A percentile compares a stretch with the other conserved stretches of the same genome.
Evolutionary conservation across 495 filamentous ascomycete genomes (phyloP).

Genomic region (Neurospora discreta): DNA sequence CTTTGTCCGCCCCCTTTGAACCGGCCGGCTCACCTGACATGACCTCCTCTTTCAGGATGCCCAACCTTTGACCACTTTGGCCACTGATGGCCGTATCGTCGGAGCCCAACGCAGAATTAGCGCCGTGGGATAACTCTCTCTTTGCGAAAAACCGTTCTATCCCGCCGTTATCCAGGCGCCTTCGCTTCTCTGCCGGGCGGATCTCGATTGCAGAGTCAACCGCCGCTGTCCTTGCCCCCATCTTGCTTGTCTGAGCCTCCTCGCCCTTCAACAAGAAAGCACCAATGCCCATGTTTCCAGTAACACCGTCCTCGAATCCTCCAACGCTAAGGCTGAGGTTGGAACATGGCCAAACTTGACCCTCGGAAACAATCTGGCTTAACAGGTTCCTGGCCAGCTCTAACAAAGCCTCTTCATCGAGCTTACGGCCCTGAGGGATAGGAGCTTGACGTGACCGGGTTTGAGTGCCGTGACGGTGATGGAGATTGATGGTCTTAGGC

Average conservation of each 20-base stretch:
- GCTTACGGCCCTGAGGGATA: constrained; percentile 62
- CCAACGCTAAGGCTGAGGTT: constrained; percentile 76
- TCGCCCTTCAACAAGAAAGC: constrained; percentile 73
- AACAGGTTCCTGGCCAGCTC: constrained; percentile 67
- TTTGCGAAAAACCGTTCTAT: constrained; percentile 51
- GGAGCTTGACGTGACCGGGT: constrained; percentile 60
- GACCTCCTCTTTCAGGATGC: constrained; percentile 7
- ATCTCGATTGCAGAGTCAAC: constrained; percentile 17
- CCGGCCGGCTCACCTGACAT: constrained; percentile 1
- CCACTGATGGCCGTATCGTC: constrained; percentile 13
- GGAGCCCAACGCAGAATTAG: constrained; percentile 16
- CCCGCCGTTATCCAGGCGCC: constrained; percentile 35
- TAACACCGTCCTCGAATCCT: constrained; percentile 81
- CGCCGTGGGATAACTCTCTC: constrained; percentile 18
- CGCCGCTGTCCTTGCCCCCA: constrained; percentile 10
- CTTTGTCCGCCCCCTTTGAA: neutral
- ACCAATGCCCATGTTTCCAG: constrained; percentile 75
- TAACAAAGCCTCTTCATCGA: constrained; percentile 65
- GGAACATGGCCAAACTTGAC: constrained; percentile 72
- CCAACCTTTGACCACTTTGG: constrained; percentile 15
- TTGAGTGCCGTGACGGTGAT: constrained; percentile 61
- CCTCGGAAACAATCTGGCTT: constrained; percentile 65
- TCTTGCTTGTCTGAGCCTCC: constrained; percentile 44
- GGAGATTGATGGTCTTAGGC: constrained; percentile 73
- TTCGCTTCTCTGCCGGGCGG: constrained; percentile 39